Evolutionary conservation across 352 stramenopile species (phyloP), one percentile per base, ranked within the genome.

Genomic region (Globisporangium polare): DNA sequence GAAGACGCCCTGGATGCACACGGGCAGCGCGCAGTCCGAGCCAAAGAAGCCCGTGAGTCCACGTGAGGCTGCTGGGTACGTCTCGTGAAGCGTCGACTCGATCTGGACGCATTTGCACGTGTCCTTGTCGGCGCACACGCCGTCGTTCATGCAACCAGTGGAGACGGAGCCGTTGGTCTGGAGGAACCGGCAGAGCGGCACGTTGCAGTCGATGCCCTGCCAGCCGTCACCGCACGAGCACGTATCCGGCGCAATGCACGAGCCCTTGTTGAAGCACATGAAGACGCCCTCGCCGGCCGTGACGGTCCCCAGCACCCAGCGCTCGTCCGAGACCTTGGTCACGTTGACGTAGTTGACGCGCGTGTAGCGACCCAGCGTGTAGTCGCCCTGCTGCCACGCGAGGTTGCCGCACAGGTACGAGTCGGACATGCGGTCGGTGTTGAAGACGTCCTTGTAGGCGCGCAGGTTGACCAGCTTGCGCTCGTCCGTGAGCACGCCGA

Each of bases 321-420:
- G 79, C 17, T 80, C 72, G 42, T 86, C 74, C 53, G 86, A 72
- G 22, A 88, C 58, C 63, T 96, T 79, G 6, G 77, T 89, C 57
- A 97, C 96, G 71, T 98, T 98, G 53, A 96, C 83, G 69, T 94
- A 96, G 75, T 99, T 99, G 7, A 94, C 68, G 29, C 96, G 89
- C 6, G 86, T 71, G 35, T 87, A 67, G 5, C 96, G 88, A 10
- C 82, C 90, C 2, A 60, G 29, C 0, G 77, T 89, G 67, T 97
- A 98, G 69, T 98, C 88, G 13, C 96, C 96, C 77, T 99, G 87
- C 31, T 88, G 61, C 96, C 96, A 99, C 26, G 80, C 46, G 9
- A 83, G 62, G 60, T 97, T 89, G 22, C 88, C 83, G 73, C 96
- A 99, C 5, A 98, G 69, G 70, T 69, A 78, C 8, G 9, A 20